Percentiles rank a stretch among this genome's conserved stretches.
phyloP scores from a whole-genome alignment of 2,329 filamentous ascomycete genomes.

The Ophiosphaerella herpotricha region DNA sequence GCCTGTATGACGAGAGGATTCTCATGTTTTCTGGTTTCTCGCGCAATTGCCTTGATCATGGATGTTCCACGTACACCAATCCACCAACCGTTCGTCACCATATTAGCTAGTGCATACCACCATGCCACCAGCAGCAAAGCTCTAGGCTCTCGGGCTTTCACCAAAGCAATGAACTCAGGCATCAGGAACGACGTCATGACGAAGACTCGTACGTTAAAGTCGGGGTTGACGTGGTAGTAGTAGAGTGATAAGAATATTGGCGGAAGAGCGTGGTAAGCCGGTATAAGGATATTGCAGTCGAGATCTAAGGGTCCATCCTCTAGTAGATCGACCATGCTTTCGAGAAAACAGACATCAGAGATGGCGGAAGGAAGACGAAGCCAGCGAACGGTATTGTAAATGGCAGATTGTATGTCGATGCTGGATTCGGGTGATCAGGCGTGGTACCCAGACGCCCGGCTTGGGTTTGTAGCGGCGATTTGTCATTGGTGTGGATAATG shows the following conservation, averaged over 20 bases:
- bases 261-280: slow-evolving; percentile 34
- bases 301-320: slow-evolving; percentile 21
- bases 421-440: slow-evolving; percentile 31
- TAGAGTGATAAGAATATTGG: slow-evolving; percentile 42
- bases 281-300: slow-evolving; percentile 25
- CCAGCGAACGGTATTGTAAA: slow-evolving; percentile 5
- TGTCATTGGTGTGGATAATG: slow-evolving; percentile 7
- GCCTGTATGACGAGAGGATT: slow-evolving; percentile 17
- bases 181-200: slow-evolving; percentile 38
- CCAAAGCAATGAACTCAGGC: slow-evolving; percentile 31
- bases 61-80: slow-evolving; percentile 11
- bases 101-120: slow-evolving; percentile 32
- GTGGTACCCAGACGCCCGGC: slow-evolving; percentile 19
- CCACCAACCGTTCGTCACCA: slow-evolving; percentile 37
- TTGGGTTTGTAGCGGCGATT: slow-evolving; percentile 17
- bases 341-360: slow-evolving; percentile 30
- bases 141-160: slow-evolving; percentile 27
- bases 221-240: slow-evolving; percentile 33
- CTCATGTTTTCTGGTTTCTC: slow-evolving; percentile 13
- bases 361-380: slow-evolving; percentile 36
- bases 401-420: slow-evolving; percentile 24
- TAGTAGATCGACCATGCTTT: slow-evolving; percentile 16
- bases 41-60: slow-evolving; percentile 28
- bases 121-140: slow-evolving; percentile 34
- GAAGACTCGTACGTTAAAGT: slow-evolving; percentile 36